Evolutionary conservation across 1,284 basidiomycete species (phyloP).

Genomic region (Sporisorium sorghi): DNA sequence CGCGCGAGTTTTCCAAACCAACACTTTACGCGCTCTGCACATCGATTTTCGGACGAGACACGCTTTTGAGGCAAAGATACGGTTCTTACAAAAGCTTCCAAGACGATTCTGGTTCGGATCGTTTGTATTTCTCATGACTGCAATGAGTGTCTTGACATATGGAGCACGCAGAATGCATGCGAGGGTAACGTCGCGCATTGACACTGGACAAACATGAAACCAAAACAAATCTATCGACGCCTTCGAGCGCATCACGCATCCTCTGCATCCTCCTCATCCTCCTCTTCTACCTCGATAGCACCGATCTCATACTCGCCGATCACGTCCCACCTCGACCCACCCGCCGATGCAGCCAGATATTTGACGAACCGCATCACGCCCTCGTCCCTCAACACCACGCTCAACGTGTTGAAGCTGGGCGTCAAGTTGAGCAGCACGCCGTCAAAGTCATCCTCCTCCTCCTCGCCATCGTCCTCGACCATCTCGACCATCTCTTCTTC

Average conservation of each 20-base stretch:
- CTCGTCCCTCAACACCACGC: conserved; percentile 90
- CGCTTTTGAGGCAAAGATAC: background rate
- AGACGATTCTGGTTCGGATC: background rate
- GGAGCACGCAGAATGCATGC: background rate
- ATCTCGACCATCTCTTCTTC: conserved; percentile 66
- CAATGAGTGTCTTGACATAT: too few species aligned
- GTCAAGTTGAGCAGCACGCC: conserved; percentile 88
- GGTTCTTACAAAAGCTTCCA: background rate
- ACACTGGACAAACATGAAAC: background rate
- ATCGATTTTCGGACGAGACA: conserved; percentile 24
- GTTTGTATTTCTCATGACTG: too few species aligned
- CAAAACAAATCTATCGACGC: background rate
- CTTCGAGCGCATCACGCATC: background rate
- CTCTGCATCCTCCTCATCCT: conserved; percentile 40
- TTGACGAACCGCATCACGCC: conserved; percentile 78
- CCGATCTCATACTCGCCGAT: conserved; percentile 65
- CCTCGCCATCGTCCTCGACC: conserved; percentile 69
- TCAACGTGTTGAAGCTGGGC: conserved; percentile 88
- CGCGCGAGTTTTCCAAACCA: conserved; percentile 25
- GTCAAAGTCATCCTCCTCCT: conserved; percentile 77
- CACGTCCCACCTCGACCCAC: conserved; percentile 67
- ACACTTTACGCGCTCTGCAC: conserved; percentile 34
- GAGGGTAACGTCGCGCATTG: background rate
- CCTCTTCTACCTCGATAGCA: conserved; percentile 61
- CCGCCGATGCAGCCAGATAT: conserved; percentile 63